A percentile compares a stretch with the other conserved stretches of the same genome.
phyloP scores from a whole-genome alignment of 1,284 basidiomycete genomes.

The Rhodotorula sp. region DNA sequence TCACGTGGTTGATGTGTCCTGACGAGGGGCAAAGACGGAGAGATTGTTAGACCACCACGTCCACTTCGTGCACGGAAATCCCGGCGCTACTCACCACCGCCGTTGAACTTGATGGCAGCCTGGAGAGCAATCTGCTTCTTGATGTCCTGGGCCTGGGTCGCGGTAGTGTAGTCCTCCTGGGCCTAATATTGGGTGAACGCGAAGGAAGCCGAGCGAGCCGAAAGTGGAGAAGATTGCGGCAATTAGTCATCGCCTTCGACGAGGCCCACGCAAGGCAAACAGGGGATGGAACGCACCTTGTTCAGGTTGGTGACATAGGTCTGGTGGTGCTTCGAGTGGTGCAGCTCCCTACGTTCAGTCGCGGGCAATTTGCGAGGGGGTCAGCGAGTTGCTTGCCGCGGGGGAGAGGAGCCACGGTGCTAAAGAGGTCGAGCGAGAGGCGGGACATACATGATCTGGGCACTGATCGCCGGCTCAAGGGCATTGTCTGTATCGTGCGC shows the following conservation, averaged over 20 bases:
- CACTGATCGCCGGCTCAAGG: constrained; percentile 38
- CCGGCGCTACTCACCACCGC: constrained; percentile 62
- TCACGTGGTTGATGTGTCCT: constrained; percentile 41
- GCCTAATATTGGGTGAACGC: constrained; percentile 49
- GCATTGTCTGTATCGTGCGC: constrained; percentile 61
- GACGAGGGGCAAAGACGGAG: neutral
- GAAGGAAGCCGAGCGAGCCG: neutral
- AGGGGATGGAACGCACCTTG: constrained; percentile 14
- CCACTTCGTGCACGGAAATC: neutral
- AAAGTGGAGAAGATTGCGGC: neutral
- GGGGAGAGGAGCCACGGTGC: neutral
- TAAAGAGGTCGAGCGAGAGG: neutral
- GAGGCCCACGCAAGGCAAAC: neutral
- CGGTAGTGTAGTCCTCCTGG: constrained; percentile 78
- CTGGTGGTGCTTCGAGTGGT: constrained; percentile 89
- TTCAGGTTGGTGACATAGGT: constrained; percentile 40
- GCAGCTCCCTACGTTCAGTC: constrained; percentile 59
- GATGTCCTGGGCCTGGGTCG: constrained; percentile 61
- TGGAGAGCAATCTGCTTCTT: constrained; percentile 83
- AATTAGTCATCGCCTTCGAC: constrained; percentile 25
- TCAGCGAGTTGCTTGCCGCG: constrained; percentile 65
- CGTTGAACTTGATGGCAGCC: constrained; percentile 85
- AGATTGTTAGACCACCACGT: neutral
- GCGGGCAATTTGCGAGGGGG: constrained; percentile 51
- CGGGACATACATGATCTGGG: constrained; percentile 63